Evolutionary conservation across 192 early-diverging fungal species (phyloP), one percentile per base, ranked within the genome.

Genomic region (Dimargaris cristalligena): DNA sequence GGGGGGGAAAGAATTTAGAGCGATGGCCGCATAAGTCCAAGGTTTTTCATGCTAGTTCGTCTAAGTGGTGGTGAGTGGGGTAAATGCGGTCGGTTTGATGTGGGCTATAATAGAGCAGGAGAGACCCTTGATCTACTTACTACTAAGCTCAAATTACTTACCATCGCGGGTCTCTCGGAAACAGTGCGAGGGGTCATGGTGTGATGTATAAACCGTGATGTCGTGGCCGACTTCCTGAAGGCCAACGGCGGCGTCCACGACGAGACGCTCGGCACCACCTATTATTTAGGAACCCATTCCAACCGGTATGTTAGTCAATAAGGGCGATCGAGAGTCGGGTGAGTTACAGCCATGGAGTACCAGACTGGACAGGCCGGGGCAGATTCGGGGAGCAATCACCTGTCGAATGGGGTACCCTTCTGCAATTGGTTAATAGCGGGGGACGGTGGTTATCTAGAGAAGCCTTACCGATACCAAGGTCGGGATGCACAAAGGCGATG

Each of bases 181-280:
- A 70, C 89, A 89, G 69, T 94, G 94, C 4, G 67, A 48, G 0
- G 75, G 71, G 68, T 94, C 90, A 64, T 94, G 90, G 71, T 94
- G 90, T 59, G 87, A 88, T 18, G 94, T 97, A 69, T 83, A 94
- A 56, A 97, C 75, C 33, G 70, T 61, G 1, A 94, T 83, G 11
- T 73, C 51, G 71, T 97, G 89, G 16, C 94, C 94, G 29, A 70
- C 74, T 26, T 76, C 65, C 69, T 88, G 80, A 59, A 94, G 75
- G 28, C 85, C 86, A 4, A 85, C 66, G 4, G 90, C 91, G 1
- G 90, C 84, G 73, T 97, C 94, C 14, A 97, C 90, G 0, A 97
- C 85, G 20, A 97, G 76, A 22, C 94, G 78, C 68, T 97, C 94
- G 4, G 94, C 94, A 28, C 94, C 94, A 60, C 92, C 87, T 81